Base-by-base conservation (phyloP, 2,329 filamentous ascomycete species). In the Talaromyces amestolkiae region DNA sequence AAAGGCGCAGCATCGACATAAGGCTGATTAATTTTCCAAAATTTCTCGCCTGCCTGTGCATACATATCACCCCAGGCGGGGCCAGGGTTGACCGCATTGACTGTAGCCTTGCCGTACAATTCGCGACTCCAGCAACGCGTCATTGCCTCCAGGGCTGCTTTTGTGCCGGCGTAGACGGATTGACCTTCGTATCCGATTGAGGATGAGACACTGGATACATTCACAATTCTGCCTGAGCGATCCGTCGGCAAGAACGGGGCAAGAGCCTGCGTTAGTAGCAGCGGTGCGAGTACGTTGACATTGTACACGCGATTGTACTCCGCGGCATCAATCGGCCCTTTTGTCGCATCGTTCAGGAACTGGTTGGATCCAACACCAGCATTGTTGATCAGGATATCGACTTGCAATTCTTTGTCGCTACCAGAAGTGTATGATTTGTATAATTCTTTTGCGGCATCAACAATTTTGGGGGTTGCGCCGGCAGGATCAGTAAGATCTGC, bases 381-480 rank as follows among this genome's bases (percentile, higher is more conserved):
- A 77, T 96, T 96, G 84, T 96, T 96, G 81, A 96, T 82, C 61
- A 96, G 81, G 67, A 96, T 91, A 78, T 96, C 91, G 72, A 96
- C 84, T 72, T 89, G 87, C 74, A 92, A 86, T 65, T 81, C 80
- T 31, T 61, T 58, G 65, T 77, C 73, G 4, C 69, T 71, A 0
- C 56, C 71, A 19, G 41, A 2, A n/a, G 58, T 70, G 72, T 87
- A 81, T 10, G 66, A 64, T 37, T 66, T 66, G 61, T 69, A 70
- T 43, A 68, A 61, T 68, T 86, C 82, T 70, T 85, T 83, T 6
- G 87, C 84, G 0, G 83, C 83, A 22, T 80, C 78, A 70, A 93
- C 76, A 60, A 92, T 83, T 53, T 84, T 70, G 1, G 70, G 79
- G 3, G 83, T 79, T 2, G 89, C 87, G 1, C 87, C 87, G 8